Percentiles rank a stretch among this genome's conserved stretches.
Evolutionary conservation across 2,329 filamentous ascomycete genomes (phyloP).

Genomic region (Nemania sp.): DNA sequence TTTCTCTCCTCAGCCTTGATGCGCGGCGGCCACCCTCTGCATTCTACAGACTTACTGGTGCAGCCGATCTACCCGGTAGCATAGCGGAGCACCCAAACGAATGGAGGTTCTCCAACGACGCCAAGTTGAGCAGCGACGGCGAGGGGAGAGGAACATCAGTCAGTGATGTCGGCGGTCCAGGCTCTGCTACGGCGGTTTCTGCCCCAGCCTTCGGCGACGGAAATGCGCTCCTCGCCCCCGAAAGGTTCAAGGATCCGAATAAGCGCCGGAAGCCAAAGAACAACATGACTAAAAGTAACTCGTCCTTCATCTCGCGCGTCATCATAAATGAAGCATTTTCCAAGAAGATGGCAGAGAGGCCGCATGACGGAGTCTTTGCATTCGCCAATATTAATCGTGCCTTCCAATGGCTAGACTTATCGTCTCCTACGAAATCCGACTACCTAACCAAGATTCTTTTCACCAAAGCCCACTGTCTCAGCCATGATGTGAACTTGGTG

Average conservation of each 20-base stretch:
- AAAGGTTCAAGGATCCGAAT: conserved; percentile 68
- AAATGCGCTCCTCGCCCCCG: conserved; percentile 71
- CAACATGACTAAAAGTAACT: conserved; percentile 98
- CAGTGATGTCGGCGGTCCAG: conserved; percentile 51
- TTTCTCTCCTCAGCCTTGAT: conserved; percentile 76
- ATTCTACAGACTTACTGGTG: conserved; percentile 58
- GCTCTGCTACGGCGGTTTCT: conserved; percentile 46
- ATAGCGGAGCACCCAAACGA: conserved; percentile 67
- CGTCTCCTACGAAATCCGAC: conserved; percentile 76
- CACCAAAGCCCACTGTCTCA: conserved; percentile 92
- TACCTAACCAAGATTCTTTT: conserved; percentile 95
- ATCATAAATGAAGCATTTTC: conserved; percentile 82
- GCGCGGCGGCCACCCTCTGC: conserved; percentile 58
- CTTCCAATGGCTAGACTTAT: conserved; percentile 93
- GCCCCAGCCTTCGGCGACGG: conserved; percentile 82
- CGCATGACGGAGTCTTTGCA: conserved; percentile 77
- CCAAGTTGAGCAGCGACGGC: conserved; percentile 59
- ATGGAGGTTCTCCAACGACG: conserved; percentile 61
- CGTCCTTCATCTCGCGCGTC: conserved; percentile 95
- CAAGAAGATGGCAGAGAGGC: conserved; percentile 79
- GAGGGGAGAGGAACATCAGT: conserved; percentile 57
- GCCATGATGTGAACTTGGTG: conserved; percentile 85
- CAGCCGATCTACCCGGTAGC: conserved; percentile 54
- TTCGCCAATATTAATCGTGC: conserved; percentile 96
- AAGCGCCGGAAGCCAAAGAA: conserved; percentile 96